Percentiles rank a stretch among this genome's conserved stretches.
These are phyloP conservation scores for Aspergillus jensenii DNA, from an alignment of 2,329 filamentous ascomycete genomes.

Conservation along the genomic window DNA sequence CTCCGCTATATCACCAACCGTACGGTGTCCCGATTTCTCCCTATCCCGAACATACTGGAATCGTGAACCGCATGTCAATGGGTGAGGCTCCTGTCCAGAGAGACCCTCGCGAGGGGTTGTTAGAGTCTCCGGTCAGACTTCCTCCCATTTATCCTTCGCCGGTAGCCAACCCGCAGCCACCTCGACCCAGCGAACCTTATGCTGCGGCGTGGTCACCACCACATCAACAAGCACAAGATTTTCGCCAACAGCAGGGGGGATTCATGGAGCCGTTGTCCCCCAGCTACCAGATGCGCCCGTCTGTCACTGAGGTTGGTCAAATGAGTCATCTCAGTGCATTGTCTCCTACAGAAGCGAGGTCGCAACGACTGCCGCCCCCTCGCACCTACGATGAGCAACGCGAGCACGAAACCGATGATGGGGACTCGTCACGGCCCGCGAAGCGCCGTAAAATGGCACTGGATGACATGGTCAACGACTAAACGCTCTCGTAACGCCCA, in stretches of 20 bases:
- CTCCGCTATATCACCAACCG: constrained; percentile 33
- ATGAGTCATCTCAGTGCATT: constrained; percentile 15
- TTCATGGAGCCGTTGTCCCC: constrained; percentile 29
- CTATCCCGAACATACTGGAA: constrained; percentile 26
- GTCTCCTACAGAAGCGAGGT: constrained; percentile 18
- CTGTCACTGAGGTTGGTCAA: constrained; percentile 22
- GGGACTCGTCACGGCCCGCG: constrained; percentile 27
- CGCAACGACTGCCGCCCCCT: constrained; percentile 18
- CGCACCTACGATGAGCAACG: constrained; percentile 16
- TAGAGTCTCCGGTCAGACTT: constrained; percentile 35
- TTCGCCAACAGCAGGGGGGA: constrained; percentile 21
- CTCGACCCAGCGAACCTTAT: not conserved
- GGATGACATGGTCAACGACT: constrained; percentile 43
- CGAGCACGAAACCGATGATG: constrained; percentile 18
- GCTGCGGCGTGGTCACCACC: not conserved
- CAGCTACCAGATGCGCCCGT: constrained; percentile 25
- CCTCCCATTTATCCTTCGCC: constrained; percentile 39
- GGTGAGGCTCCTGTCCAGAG: constrained; percentile 24
- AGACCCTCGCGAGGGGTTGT: constrained; percentile 29
- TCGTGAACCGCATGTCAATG: constrained; percentile 26
- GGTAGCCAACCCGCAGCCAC: constrained; percentile 17
- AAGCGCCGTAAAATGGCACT: constrained; percentile 42
- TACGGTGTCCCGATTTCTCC: constrained; percentile 26
- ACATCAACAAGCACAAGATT: constrained; percentile 4
- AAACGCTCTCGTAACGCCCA: not conserved